These are phyloP conservation scores for Serendipita sp. DNA, from an alignment of 768 basidiomycete species.

Conservation along the genomic window DNA sequence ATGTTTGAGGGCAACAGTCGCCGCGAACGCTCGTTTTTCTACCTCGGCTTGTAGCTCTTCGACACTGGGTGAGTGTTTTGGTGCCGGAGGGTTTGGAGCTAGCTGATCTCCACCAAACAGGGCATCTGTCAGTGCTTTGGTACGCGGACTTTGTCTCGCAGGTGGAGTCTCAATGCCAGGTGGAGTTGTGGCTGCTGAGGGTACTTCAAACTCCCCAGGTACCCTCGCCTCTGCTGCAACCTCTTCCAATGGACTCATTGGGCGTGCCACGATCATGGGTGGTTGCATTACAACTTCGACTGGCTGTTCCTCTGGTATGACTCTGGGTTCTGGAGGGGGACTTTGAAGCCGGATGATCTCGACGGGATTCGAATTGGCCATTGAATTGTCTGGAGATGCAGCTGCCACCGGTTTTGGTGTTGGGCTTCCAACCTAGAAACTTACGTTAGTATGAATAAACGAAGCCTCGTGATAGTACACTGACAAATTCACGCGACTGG, in stretches of 20 bases:
- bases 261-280: neutral
- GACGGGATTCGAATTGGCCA: neutral
- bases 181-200: constrained; percentile 13
- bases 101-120: constrained; percentile 40
- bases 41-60: constrained; percentile 48
- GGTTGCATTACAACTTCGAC: neutral
- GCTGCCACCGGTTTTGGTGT: neutral
- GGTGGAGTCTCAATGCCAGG: constrained; percentile 25
- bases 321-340: neutral
- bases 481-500: constrained; percentile 2
- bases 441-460: neutral
- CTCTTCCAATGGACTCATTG: constrained; percentile 3
- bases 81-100: neutral
- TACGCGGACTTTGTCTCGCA: constrained; percentile 37
- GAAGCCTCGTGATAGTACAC: neutral
- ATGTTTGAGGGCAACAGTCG: constrained; percentile 41
- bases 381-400: neutral
- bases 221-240: constrained; percentile 4
- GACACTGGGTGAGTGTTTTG: constrained; percentile 16
- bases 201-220: constrained; percentile 8
- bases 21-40: constrained; percentile 51
- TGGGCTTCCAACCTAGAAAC: neutral
- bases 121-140: constrained; percentile 61
- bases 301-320: neutral
- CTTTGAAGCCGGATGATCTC: neutral